Percentiles rank a stretch among this genome's conserved stretches.
These are phyloP conservation scores for Trametes coccinea DNA, from an alignment of 768 basidiomycete species.

Conservation along the genomic window DNA sequence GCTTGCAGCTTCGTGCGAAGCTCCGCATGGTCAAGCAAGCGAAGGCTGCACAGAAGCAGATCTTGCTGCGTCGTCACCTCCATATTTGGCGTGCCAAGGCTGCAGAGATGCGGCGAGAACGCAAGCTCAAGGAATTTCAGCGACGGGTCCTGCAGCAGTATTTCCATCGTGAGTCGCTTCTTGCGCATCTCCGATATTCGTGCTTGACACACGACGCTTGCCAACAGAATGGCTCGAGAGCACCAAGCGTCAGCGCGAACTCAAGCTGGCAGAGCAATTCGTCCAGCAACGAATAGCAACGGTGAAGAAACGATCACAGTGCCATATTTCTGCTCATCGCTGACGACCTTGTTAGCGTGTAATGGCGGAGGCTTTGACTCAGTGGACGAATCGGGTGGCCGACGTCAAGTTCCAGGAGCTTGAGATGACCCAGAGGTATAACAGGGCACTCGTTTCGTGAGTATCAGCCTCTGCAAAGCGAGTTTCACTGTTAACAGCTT, in stretches of 20 bases:
- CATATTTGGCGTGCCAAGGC: constrained; percentile 48
- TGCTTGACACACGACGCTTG: not conserved
- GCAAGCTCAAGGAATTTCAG: constrained; percentile 47
- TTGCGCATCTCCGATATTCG: no score
- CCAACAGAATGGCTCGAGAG: constrained; percentile 51
- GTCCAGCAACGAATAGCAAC: constrained; percentile 41
- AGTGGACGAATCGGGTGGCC: constrained; percentile 76
- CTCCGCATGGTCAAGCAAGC: constrained; percentile 55
- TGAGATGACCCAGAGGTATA: constrained; percentile 53
- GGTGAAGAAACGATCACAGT: constrained; percentile 33
- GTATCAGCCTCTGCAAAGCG: constrained; percentile 1
- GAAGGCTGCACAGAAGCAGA: constrained; percentile 50
- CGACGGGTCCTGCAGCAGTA: constrained; percentile 36
- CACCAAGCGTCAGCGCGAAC: constrained; percentile 40
- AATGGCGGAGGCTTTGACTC: constrained; percentile 45
- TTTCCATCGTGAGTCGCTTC: constrained; percentile 36
- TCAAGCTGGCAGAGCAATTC: constrained; percentile 45
- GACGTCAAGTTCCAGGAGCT: constrained; percentile 72
- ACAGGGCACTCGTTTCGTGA: constrained; percentile 41
- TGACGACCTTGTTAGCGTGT: constrained; percentile 45
- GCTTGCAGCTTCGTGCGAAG: constrained; percentile 50
- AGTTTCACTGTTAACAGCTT: not conserved
- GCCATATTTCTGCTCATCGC: not conserved
- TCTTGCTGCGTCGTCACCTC: constrained; percentile 51
- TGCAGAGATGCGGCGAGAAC: constrained; percentile 45